Evolutionary conservation across 306 rosid genomes (phyloP).

Genomic region (Quercus robur): DNA sequence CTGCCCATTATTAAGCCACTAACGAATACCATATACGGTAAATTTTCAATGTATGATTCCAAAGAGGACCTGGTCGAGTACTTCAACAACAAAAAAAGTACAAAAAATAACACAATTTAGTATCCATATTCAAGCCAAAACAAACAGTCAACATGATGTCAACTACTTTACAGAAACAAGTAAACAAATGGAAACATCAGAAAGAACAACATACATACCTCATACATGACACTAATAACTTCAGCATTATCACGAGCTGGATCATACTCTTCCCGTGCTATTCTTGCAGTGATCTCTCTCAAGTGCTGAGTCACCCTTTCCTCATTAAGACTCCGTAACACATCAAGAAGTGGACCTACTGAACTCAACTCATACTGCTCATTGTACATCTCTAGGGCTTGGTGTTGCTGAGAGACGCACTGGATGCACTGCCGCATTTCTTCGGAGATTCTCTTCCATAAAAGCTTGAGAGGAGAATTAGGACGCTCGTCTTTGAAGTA

Average conservation of each 20-base stretch:
- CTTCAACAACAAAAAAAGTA: background rate
- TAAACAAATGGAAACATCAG: background rate
- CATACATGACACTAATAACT: slow-evolving; percentile 83
- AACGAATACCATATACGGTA: background rate
- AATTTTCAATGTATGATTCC: background rate
- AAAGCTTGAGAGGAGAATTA: slow-evolving; percentile 75
- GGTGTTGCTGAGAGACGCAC: slow-evolving; percentile 86
- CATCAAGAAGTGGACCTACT: slow-evolving; percentile 80
- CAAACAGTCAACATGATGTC: background rate
- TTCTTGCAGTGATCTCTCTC: slow-evolving; percentile 54
- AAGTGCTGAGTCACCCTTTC: slow-evolving; percentile 75
- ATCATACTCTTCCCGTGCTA: slow-evolving; percentile 53
- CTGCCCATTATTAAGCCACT: background rate
- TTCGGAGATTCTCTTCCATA: slow-evolving; percentile 78
- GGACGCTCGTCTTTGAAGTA: slow-evolving; percentile 64
- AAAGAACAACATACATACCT: slow-evolving; percentile 38
- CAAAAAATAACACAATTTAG: background rate
- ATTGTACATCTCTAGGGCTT: slow-evolving; percentile 69
- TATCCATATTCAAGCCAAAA: background rate
- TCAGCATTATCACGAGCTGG: slow-evolving; percentile 58
- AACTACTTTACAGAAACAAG: background rate
- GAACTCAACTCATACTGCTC: slow-evolving; percentile 72
- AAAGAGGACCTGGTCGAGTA: background rate
- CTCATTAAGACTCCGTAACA: slow-evolving; percentile 69
- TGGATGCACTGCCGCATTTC: slow-evolving; percentile 76